phyloP scores from a whole-genome alignment of 1,284 basidiomycete species.

The Ganoderma lucidum region DNA sequence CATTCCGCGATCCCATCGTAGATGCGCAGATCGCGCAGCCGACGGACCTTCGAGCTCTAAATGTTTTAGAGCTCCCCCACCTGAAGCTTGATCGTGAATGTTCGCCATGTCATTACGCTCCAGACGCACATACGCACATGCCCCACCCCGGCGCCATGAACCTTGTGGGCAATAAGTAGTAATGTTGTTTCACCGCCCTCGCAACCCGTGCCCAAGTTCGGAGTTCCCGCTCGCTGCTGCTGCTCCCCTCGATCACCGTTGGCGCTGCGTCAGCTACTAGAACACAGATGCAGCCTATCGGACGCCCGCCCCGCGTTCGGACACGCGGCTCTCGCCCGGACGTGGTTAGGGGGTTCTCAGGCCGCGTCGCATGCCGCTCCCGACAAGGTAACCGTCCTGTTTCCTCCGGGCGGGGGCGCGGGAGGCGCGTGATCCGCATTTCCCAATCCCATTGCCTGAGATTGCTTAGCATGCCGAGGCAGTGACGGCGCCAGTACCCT shows the following conservation, averaged over 20 bases:
- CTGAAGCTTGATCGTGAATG: background rate
- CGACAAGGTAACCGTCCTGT: conserved; percentile 1
- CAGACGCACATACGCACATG: background rate
- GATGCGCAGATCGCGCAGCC: conserved; percentile 20
- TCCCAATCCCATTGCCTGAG: background rate
- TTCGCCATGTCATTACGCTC: conserved; percentile 1
- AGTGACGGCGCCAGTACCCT: background rate
- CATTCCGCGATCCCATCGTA: conserved; percentile 30
- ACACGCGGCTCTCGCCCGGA: conserved; percentile 8
- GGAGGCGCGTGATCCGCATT: background rate
- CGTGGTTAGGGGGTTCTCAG: conserved; percentile 18
- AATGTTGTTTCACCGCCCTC: background rate
- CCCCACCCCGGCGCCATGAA: conserved; percentile 2
- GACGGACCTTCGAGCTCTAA: background rate
- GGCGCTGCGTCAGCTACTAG: background rate
- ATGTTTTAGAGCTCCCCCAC: background rate
- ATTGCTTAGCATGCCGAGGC: background rate
- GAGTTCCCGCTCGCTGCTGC: background rate
- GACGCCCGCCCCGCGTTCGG: conserved; percentile 2
- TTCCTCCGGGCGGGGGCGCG: conserved; percentile 1
- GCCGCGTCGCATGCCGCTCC: conserved; percentile 17
- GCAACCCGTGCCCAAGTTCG: background rate
- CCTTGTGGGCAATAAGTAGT: too few species aligned
- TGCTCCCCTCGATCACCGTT: background rate
- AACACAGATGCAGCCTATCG: background rate